Percentiles rank a stretch among this genome's conserved stretches.
Evolutionary conservation across 768 basidiomycete species (phyloP).

Genomic region (Panellus pusillus): DNA sequence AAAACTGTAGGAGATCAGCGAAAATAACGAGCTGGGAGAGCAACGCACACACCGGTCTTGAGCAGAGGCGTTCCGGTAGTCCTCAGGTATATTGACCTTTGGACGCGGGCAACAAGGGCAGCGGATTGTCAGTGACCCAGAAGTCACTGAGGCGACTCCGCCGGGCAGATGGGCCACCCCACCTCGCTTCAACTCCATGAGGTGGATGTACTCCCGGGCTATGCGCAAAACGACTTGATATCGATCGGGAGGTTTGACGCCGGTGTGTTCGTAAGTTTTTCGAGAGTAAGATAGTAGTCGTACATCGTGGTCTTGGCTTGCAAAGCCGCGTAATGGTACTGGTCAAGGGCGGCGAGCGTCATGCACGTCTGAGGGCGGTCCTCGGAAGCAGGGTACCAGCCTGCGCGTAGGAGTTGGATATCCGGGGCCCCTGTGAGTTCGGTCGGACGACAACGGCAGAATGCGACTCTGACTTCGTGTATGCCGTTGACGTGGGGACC

Average conservation of each 20-base stretch:
- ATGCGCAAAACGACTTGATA: conserved; percentile 12
- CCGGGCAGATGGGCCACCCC: conserved; percentile 28
- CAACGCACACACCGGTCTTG: too few species aligned
- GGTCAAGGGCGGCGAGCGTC: background rate
- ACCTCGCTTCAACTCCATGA: conserved; percentile 29
- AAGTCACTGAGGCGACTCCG: conserved; percentile 21
- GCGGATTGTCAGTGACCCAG: conserved; percentile 28
- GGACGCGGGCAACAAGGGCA: conserved; percentile 39
- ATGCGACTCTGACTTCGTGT: background rate
- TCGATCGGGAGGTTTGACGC: conserved; percentile 3
- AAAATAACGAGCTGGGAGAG: too few species aligned
- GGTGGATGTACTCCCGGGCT: conserved; percentile 23
- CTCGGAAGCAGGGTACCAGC: conserved; percentile 5
- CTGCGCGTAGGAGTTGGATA: background rate
- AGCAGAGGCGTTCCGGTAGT: conserved; percentile 22
- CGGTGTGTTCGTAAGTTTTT: background rate
- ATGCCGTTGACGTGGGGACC: background rate
- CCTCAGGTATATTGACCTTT: conserved; percentile 30
- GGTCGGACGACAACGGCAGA: background rate
- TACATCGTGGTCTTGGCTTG: conserved; percentile 3
- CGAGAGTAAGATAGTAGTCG: background rate
- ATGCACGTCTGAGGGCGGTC: background rate
- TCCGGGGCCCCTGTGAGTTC: background rate
- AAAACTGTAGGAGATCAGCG: conserved; percentile 23
- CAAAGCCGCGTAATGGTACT: background rate